phyloP scores from a whole-genome alignment of 352 stramenopile genomes.

The Globisporangium spiculum region DNA sequence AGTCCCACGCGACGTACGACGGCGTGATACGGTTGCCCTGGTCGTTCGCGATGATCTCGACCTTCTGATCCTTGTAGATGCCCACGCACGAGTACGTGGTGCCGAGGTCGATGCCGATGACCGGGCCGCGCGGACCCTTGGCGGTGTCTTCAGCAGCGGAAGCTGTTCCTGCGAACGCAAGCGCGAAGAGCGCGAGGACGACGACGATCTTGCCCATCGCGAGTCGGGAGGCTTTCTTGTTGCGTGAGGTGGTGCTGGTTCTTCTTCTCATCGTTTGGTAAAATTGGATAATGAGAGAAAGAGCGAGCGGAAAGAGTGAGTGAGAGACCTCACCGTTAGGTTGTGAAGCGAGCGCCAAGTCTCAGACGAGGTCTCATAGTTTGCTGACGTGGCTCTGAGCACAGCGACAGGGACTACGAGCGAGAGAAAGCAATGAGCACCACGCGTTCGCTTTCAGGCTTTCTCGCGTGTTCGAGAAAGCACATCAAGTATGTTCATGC shows the following conservation, averaged over 20 bases:
- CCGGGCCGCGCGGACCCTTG: conserved; percentile 64
- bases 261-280: neutral
- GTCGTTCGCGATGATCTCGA: conserved; percentile 97
- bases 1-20: conserved; percentile 97
- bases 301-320: neutral
- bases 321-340: neutral
- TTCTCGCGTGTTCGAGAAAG: conserved; percentile 3
- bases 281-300: conserved; percentile 4
- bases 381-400: neutral
- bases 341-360: neutral
- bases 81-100: conserved; percentile 94
- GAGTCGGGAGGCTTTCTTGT: neutral
- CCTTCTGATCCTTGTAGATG: conserved; percentile 92
- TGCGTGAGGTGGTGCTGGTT: neutral
- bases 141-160: conserved; percentile 12
- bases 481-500: neutral
- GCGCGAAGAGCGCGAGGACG: conserved; percentile 12
- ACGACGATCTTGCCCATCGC: conserved; percentile 1
- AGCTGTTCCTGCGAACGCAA: conserved; percentile 23
- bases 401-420: neutral
- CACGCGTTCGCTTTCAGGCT: neutral
- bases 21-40: conserved; percentile 99
- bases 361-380: neutral
- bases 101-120: conserved; percentile 87
- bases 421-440: neutral